Percentiles rank a stretch among this genome's conserved stretches.
phyloP scores from a whole-genome alignment of 768 basidiomycete genomes.

The Amanita pallidorosea region DNA sequence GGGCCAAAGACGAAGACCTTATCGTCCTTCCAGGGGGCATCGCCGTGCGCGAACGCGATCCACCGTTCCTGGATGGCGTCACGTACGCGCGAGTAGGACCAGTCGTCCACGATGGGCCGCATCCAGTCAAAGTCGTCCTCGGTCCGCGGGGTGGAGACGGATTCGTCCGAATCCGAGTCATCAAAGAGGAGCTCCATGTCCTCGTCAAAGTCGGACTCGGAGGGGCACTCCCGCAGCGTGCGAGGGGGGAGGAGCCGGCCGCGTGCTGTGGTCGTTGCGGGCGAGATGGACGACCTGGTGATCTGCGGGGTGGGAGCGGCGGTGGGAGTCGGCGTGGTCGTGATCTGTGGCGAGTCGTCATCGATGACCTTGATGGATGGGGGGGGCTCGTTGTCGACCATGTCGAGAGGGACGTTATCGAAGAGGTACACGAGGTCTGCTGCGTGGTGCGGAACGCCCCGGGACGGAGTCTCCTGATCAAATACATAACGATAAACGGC shows the following conservation, averaged over 20 bases:
- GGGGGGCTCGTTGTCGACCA: constrained; percentile 11
- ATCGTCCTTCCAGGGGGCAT: constrained; percentile 59
- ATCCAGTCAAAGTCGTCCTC: constrained; percentile 35
- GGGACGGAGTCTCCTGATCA: constrained; percentile 66
- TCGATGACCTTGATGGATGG: constrained; percentile 11
- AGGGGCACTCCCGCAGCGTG: background rate
- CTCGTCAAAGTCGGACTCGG: background rate
- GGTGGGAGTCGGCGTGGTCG: constrained; percentile 12
- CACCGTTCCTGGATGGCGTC: constrained; percentile 66
- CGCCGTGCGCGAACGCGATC: constrained; percentile 67
- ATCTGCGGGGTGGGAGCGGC: background rate
- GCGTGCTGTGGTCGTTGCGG: background rate
- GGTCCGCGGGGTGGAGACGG: constrained; percentile 7
- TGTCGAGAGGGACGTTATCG: constrained; percentile 55
- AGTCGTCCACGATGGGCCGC: constrained; percentile 50
- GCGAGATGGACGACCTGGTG: background rate
- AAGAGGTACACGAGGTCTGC: constrained; percentile 72
- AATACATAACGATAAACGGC: constrained; percentile 74
- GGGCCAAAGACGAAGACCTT: constrained; percentile 76
- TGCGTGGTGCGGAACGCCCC: constrained; percentile 56
- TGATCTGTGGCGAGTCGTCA: constrained; percentile 23
- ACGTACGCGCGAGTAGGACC: constrained; percentile 54
- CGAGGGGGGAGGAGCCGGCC: background rate
- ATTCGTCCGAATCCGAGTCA: constrained; percentile 9
- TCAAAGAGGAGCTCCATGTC: background rate